Percentiles rank a stretch among this genome's conserved stretches.
Conservation (phyloP, 1,284 basidiomycete species). For the Rhizoctonia solani region DNA sequence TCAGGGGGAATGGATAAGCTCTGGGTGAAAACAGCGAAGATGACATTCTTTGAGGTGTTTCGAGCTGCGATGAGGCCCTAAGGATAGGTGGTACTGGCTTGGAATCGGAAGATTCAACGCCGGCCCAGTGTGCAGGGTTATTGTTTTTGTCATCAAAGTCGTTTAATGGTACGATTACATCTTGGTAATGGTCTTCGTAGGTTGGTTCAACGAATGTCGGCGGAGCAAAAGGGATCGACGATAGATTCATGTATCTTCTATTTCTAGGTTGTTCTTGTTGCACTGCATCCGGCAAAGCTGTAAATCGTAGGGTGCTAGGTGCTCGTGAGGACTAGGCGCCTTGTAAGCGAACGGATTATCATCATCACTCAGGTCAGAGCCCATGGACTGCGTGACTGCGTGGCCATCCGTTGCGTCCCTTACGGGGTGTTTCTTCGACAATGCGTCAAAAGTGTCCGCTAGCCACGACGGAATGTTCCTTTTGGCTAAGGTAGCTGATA, state of each 20-base stretch:
- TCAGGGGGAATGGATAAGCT: not conserved
- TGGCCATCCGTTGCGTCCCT: not conserved
- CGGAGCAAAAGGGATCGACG: not conserved
- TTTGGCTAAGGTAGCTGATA: not conserved
- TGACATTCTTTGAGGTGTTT: not conserved
- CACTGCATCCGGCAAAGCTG: not conserved
- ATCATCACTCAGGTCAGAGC: not conserved
- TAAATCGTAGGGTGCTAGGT: not conserved
- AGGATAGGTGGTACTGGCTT: no score
- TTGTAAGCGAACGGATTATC: conserved; percentile 21
- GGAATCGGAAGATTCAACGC: not conserved
- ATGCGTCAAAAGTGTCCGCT: not conserved
- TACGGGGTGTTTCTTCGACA: conserved; percentile 16
- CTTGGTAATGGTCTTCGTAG: conserved; percentile 21
- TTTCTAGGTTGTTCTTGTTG: no score
- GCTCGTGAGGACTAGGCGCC: conserved; percentile 4
- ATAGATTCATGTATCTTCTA: no score
- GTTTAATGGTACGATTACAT: conserved; percentile 12
- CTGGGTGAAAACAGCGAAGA: conserved; percentile 5
- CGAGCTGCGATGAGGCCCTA: no score
- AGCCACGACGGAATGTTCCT: conserved; percentile 15
- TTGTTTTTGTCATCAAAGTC: not conserved
- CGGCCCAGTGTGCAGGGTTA: not conserved
- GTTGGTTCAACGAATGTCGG: conserved; percentile 1
- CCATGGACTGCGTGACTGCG: not conserved